Base-by-base conservation (phyloP, 768 basidiomycete species). In the Leccinum obscurum region DNA sequence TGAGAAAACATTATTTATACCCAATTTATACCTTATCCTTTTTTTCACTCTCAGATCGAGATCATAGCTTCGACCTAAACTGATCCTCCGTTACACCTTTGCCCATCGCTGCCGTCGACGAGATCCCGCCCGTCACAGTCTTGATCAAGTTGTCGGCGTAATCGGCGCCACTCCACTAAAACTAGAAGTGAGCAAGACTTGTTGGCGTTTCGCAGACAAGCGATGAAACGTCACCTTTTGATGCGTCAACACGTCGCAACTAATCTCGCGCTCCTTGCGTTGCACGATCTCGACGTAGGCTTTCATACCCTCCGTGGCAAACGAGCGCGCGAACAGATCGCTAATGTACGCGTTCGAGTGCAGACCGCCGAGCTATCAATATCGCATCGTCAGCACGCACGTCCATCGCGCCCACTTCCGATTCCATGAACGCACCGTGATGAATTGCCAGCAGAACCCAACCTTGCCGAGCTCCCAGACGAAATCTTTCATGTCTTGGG, bases 51-150 rank as follows among this genome's bases (percentile, higher is more conserved):
- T 26, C 6, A 26, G 0, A 26, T 26, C 26, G 0, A 26, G 6
- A 26, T 26, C 26, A 85, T 62, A 85, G 67, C 68, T 80, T 85
- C 35, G 77, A 52, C 61, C 66, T 69, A 77, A 96, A 97, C 74
- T 96, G 95, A 39, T 87, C 76, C 77, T 97, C 95, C 0, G 95
- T 97, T 32, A 96, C 94, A 58, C 96, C 96, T 66, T 87, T 87
- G 54, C 96, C 97, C 96, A 98, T 98, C n/a, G 97, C 96, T n/a
- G 95, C 85, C 10, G 96, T 98, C 52, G 93, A 95, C 39, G 93
- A 96, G 62, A 99, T 85, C 60, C 97, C 97, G 26, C 97, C 97
- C 37, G 97, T 99, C 57, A 98, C 93, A 7, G 96, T 95, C 85
- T 93, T 95, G 77, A 97, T 83, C 56, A 96, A 75, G 64, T 85